Evolutionary conservation across 805 yeast species (phyloP).

Genomic region (Suhomyces sp.): DNA sequence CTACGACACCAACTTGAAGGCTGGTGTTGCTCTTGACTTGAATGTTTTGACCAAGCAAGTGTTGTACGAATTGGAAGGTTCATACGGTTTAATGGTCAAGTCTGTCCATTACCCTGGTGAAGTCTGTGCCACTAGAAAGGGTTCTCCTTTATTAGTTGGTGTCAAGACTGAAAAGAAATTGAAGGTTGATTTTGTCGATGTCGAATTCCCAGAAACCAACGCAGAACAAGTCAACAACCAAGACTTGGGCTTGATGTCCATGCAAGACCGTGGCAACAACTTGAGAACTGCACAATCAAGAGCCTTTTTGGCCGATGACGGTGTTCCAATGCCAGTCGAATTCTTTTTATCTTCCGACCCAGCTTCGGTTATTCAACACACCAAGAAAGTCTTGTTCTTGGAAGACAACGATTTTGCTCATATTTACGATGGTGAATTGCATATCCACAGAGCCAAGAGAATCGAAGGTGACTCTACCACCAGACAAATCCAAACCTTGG

Average conservation of each 20-base stretch:
- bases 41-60: slow-evolving; percentile 91
- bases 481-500: slow-evolving; percentile 94
- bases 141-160: slow-evolving; percentile 95
- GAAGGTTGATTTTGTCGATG: slow-evolving; percentile 97
- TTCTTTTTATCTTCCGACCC: slow-evolving; percentile 96
- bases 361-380: slow-evolving; percentile 92
- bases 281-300: slow-evolving; percentile 91
- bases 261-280: slow-evolving; percentile 51
- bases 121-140: slow-evolving; percentile 94
- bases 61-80: slow-evolving; percentile 90
- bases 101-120: slow-evolving; percentile 93
- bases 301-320: slow-evolving; percentile 94
- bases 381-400: slow-evolving; percentile 91
- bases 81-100: slow-evolving; percentile 92
- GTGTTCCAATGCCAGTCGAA: slow-evolving; percentile 89
- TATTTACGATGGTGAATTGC: slow-evolving; percentile 96
- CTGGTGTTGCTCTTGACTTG: slow-evolving; percentile 80
- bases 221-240: slow-evolving; percentile 16
- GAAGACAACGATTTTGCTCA: slow-evolving; percentile 99
- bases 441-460: slow-evolving; percentile 92
- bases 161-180: slow-evolving; percentile 93
- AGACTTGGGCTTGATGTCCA: slow-evolving; percentile 45
- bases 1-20: slow-evolving; percentile 70
- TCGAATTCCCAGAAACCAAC: slow-evolving; percentile 81
- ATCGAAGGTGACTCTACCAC: slow-evolving; percentile 82